Percentiles rank a stretch among this genome's conserved stretches.
phyloP scores from a whole-genome alignment of 2,329 filamentous ascomycete genomes.

The Elsinoe fawcettii region DNA sequence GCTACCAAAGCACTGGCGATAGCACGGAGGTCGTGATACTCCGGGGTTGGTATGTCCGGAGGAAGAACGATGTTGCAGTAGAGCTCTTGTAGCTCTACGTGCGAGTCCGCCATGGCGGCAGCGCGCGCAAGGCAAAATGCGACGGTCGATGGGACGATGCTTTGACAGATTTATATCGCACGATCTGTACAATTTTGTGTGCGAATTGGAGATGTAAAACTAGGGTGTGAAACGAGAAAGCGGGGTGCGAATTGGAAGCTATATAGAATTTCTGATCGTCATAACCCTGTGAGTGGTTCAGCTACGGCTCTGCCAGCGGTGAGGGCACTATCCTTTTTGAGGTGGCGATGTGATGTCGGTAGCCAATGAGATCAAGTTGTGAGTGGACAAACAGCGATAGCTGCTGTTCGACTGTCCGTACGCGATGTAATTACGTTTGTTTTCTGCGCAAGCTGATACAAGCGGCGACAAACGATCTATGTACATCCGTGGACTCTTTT shows the following conservation, averaged over 20 bases:
- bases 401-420: neutral
- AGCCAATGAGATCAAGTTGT: neutral
- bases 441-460: too few species aligned
- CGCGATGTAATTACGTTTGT: neutral
- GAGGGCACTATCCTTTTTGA: neutral
- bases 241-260: neutral
- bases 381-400: neutral
- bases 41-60: conserved; percentile 9
- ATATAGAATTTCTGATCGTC: neutral
- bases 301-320: neutral
- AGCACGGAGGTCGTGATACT: neutral
- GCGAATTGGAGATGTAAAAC: neutral
- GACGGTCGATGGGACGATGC: neutral
- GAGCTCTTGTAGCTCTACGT: neutral
- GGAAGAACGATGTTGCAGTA: conserved; percentile 15
- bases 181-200: neutral
- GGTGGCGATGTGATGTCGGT: neutral
- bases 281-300: neutral
- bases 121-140: neutral
- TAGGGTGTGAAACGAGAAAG: neutral
- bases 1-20: neutral
- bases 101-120: neutral
- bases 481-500: too few species aligned
- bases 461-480: too few species aligned
- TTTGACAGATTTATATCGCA: neutral